Base-by-base conservation (phyloP, 2,329 filamentous ascomycete genomes). In the Ascochyta pisi region DNA sequence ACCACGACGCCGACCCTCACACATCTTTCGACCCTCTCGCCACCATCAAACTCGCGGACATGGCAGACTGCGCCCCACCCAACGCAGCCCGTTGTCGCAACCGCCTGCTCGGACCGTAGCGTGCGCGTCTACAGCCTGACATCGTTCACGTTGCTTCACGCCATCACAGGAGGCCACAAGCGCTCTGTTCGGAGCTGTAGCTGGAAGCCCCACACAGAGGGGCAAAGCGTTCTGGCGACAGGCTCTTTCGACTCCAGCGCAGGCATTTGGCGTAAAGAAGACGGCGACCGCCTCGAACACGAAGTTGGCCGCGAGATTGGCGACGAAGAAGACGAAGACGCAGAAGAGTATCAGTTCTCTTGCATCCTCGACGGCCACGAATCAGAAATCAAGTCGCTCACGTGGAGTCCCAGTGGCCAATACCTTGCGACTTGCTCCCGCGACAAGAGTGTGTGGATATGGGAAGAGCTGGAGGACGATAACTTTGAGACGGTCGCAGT, bases 401-500 rank as follows among this genome's bases (percentile, higher is more conserved):
- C 85, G 2, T 96, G 92, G 79, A 87, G 84, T 16, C 87, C 90
- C 0, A 86, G 85, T 0, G 90, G 90, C 0, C 86, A 89, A 58
- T 88, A 92, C 67, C 83, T 99, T 4, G 95, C 95, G 6, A 97
- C 93, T 0, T 97, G 93, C 76, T 90, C 87, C 49, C 85, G 95
- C 44, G 95, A 99, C 75, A 98, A 98, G 79, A 90, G 86, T 15
- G 91, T 98, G 16, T 99, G 95, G 95, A 91, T 99, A 67, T 99
- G 95, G 95, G 95, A 99, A 77, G 95, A 98, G 74, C 85, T 97
- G 50, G 90, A 89, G 15, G 93, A 96, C 51, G 94, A 96, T 74
- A 95, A 98, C 73, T 98, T 93, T 81, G 95, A 99, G 82, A 98
- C 95, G 1, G 88, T 98, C 15, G 95, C 94, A 0, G 94, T 98